Percentiles rank a stretch among this genome's conserved stretches.
phyloP scores from a whole-genome alignment of 331 rosid genomes.

The Dryas integrifolia region DNA sequence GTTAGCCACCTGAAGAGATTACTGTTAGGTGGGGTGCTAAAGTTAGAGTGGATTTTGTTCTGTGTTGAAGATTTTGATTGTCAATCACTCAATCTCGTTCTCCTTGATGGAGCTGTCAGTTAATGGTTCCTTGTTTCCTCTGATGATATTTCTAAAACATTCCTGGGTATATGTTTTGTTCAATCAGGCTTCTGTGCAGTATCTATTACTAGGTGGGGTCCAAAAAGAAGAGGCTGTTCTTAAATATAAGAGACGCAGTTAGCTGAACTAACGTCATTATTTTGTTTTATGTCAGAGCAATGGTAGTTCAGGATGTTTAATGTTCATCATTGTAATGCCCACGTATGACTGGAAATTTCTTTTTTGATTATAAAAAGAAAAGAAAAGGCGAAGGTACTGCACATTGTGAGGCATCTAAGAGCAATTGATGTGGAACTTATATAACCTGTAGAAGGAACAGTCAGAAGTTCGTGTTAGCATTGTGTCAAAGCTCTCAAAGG shows the following conservation, averaged over 20 bases:
- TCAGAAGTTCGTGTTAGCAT: constrained; percentile 27
- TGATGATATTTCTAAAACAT: neutral
- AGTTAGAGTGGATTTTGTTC: constrained; percentile 30
- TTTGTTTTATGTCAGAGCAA: constrained; percentile 19
- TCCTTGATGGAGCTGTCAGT: constrained; percentile 32
- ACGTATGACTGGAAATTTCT: too few species aligned
- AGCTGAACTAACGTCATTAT: constrained; percentile 31
- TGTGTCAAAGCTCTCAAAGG: constrained; percentile 21
- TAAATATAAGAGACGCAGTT: constrained; percentile 18
- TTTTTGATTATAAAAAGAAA: too few species aligned
- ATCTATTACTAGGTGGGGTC: constrained; percentile 20
- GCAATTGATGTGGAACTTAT: constrained; percentile 21
- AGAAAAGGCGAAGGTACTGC: constrained; percentile 9
- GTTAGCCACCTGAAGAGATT: constrained; percentile 32
- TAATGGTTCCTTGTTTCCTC: constrained; percentile 30
- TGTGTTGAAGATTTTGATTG: constrained; percentile 23
- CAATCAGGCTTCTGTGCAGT: constrained; percentile 14
- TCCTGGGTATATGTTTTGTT: constrained; percentile 7
- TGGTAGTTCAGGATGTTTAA: constrained; percentile 26
- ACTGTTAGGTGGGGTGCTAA: constrained; percentile 36
- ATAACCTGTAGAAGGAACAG: constrained; percentile 14
- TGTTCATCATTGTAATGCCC: constrained; percentile 17
- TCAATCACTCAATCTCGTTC: constrained; percentile 24
- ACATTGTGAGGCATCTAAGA: constrained; percentile 22
- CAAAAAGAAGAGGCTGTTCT: constrained; percentile 22